These are phyloP conservation scores for Irpex sp. DNA, from an alignment of 1,284 basidiomycete species.

Conservation along the genomic window DNA sequence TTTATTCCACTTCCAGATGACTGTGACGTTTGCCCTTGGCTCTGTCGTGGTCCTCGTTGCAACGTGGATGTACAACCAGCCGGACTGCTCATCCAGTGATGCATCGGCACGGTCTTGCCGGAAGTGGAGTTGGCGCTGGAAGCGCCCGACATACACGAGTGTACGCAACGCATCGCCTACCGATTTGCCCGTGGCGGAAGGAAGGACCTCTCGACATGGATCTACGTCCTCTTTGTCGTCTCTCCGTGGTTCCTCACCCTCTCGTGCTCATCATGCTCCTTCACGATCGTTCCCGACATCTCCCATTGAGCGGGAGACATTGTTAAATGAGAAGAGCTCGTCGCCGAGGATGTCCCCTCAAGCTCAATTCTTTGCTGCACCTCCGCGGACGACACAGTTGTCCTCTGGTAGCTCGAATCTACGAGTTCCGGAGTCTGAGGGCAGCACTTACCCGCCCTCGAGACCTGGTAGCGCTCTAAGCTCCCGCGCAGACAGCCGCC, in stretches of 20 bases:
- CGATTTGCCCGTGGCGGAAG: constrained; percentile 20
- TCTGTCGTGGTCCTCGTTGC: constrained; percentile 80
- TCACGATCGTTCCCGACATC: constrained; percentile 28
- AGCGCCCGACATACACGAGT: constrained; percentile 12
- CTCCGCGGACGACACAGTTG: constrained; percentile 18
- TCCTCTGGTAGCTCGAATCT: constrained; percentile 5
- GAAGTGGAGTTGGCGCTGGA: constrained; percentile 28
- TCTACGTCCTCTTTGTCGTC: constrained; percentile 28
- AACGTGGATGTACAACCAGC: constrained; percentile 89
- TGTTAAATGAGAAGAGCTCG: constrained; percentile 22
- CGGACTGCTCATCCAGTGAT: constrained; percentile 17
- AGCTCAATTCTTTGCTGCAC: constrained; percentile 16
- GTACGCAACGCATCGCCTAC: constrained; percentile 24
- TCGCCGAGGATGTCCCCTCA: constrained; percentile 25
- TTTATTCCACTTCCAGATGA: constrained; percentile 86
- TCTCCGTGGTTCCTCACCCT: constrained; percentile 10
- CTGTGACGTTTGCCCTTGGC: constrained; percentile 81
- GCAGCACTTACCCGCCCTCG: constrained; percentile 19
- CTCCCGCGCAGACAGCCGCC: constrained; percentile 18
- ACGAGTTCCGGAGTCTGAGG: constrained; percentile 8
- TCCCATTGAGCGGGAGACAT: constrained; percentile 25
- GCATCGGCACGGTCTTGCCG: constrained; percentile 15
- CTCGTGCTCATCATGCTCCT: constrained; percentile 9
- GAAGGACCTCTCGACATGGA: constrained; percentile 26
- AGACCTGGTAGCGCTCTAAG: constrained; percentile 25